Conservation (phyloP, 1,284 basidiomycete genomes). For the Puccinia coronata region DNA sequence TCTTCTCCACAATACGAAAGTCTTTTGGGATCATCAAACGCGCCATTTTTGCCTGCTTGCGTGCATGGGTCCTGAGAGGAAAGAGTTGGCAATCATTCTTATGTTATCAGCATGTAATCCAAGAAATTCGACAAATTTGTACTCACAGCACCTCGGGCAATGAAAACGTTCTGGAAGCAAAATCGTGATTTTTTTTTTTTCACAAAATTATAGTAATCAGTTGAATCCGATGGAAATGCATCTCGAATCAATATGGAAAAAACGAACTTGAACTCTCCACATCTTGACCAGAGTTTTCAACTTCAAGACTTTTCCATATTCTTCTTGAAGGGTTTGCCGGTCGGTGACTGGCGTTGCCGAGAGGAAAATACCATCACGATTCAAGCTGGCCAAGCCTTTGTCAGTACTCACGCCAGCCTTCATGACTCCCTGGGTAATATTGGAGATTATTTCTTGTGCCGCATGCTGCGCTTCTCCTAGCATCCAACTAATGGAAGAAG, state of each 20-base stretch:
- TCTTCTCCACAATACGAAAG: constrained; percentile 47
- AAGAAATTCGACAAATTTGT: neutral
- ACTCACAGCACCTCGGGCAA: constrained; percentile 40
- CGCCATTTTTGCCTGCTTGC: constrained; percentile 30
- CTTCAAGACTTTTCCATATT: constrained; percentile 45
- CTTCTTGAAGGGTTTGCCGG: constrained; percentile 35
- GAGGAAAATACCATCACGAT: constrained; percentile 48
- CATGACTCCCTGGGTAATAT: constrained; percentile 42
- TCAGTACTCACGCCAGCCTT: constrained; percentile 34
- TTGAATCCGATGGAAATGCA: neutral
- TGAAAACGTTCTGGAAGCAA: constrained; percentile 41
- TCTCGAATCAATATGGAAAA: too few relatives aligned
- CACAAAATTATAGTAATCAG: too few relatives aligned
- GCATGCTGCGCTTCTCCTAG: constrained; percentile 41
- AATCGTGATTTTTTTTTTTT: neutral
- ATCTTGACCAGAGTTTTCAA: constrained; percentile 46
- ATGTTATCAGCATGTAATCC: neutral
- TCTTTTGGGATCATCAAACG: constrained; percentile 20
- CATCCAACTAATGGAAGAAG: constrained; percentile 43
- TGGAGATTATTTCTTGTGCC: constrained; percentile 41
- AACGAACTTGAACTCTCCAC: constrained; percentile 38
- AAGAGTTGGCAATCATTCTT: neutral
- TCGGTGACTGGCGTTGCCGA: constrained; percentile 33
- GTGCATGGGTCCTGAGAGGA: constrained; percentile 42
- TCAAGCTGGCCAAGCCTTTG: constrained; percentile 42